Base-by-base conservation (phyloP, 164 flowering plant species). In the Warburgia ugandensis region DNA sequence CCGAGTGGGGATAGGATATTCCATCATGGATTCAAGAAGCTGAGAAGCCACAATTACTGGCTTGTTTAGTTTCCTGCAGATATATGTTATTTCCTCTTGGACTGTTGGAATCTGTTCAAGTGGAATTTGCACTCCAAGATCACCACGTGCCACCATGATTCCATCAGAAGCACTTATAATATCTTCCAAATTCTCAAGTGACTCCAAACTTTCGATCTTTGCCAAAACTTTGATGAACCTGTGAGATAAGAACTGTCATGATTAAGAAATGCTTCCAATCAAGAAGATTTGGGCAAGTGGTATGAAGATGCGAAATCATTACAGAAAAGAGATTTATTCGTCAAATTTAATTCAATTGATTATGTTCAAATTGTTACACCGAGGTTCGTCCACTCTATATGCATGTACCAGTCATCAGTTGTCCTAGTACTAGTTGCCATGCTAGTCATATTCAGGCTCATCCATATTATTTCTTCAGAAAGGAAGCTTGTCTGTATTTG, bases 31-130 rank as follows among this genome's bases (percentile, higher is more conserved):
- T 61, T 89, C 95, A 19, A 89, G 84, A 64, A 89, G 83, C 57
- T 89, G 95, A 57, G 97, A 86, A 58, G 97, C 94, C 21, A 86
- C 80, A 42, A 89, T 81, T n/a, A 89, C 95, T 7, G 97, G 95
- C 73, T 86, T 89, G 71, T 86, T 86, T 35, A 86, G 66, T 58
- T 81, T 71, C 62, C 90, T 75, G 69, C 97, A 86, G 13, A 80
- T 31, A 27, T 44, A 22, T 21, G 73, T 73, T 25, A 89, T 81
- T 29, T 70, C 49, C 60, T 74, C 78, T 63, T 89, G 97, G 50
- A 76, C 80, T 0, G 79, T 43, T 26, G 97, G 97, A 60, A 89
- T 83, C 62, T 84, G 77, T 64, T 84, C 95, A 21, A 86, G 80
- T 20, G 97, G 95, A 38, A 90, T 77, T 63, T 90, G 83, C 38